Evolutionary conservation across 176 grass and related monocot genomes (phyloP).

Genomic region (Phragmites australis): DNA sequence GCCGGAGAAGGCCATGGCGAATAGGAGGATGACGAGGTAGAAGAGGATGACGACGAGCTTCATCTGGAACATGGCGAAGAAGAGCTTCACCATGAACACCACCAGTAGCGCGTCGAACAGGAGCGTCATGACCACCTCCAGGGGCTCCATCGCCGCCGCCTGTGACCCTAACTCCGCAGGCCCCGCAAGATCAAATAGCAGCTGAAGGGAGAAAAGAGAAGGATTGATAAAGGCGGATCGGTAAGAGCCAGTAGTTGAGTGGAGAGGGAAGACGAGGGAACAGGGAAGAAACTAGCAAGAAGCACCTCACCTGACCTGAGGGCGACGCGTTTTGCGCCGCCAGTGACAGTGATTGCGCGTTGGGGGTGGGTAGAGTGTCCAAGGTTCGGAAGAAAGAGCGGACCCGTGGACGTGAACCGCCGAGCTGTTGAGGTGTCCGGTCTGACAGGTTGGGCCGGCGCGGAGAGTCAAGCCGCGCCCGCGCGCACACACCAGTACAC

Average conservation of each 20-base stretch:
- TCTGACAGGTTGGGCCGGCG: not conserved
- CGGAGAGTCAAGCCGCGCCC: not conserved
- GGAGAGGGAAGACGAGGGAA: not conserved
- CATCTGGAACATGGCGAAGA: slow-evolving; percentile 71
- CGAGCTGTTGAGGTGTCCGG: slow-evolving; percentile 26
- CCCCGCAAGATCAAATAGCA: too few species aligned
- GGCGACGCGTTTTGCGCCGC: slow-evolving; percentile 30
- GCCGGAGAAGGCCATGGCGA: slow-evolving; percentile 64
- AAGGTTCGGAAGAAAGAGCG: slow-evolving; percentile 25
- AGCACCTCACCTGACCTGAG: slow-evolving; percentile 37
- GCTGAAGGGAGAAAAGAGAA: not conserved
- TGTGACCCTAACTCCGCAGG: not conserved
- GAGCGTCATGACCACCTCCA: slow-evolving; percentile 60
- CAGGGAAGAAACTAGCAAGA: not conserved
- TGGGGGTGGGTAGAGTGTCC: not conserved
- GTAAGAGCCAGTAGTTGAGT: not conserved
- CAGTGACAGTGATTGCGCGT: slow-evolving; percentile 14
- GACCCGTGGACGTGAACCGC: slow-evolving; percentile 16
- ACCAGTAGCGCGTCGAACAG: slow-evolving; percentile 67
- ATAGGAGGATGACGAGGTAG: slow-evolving; percentile 62
- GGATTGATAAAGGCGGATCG: slow-evolving; percentile 17
- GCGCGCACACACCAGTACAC: not conserved
- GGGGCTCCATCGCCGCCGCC: slow-evolving; percentile 41
- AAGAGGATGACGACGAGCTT: slow-evolving; percentile 72
- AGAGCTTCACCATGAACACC: slow-evolving; percentile 78